Conservation (phyloP, 495 filamentous ascomycete species). For the Aspergillus olivimuriae region DNA sequence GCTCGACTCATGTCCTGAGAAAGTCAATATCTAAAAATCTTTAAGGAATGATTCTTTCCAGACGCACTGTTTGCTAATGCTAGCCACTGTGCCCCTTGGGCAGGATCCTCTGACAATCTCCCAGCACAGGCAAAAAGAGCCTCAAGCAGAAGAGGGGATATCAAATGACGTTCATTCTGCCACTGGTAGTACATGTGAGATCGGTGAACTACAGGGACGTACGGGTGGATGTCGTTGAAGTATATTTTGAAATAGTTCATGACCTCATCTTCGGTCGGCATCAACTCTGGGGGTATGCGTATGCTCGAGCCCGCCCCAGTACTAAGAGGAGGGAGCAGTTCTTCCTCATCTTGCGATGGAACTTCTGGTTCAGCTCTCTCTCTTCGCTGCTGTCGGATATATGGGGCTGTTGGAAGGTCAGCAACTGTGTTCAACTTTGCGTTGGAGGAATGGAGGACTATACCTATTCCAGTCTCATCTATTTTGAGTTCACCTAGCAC, state of each 20-base stretch:
- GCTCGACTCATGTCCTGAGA: conserved; percentile 80
- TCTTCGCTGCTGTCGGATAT: conserved; percentile 72
- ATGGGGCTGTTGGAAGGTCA: conserved; percentile 57
- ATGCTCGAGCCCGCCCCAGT: conserved; percentile 67
- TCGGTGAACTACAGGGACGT: conserved; percentile 89
- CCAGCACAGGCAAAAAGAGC: conserved; percentile 93
- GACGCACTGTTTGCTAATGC: conserved; percentile 81
- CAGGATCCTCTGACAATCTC: conserved; percentile 72
- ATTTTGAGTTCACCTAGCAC: conserved; percentile 82
- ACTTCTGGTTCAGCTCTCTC: conserved; percentile 58
- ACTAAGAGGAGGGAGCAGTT: conserved; percentile 60
- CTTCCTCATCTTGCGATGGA: conserved; percentile 71
- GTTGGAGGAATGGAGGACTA: conserved; percentile 1
- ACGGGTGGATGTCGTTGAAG: conserved; percentile 89
- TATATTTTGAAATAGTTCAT: conserved; percentile 88
- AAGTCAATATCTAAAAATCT: no score
- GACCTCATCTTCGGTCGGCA: conserved; percentile 82
- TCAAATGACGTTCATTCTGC: conserved; percentile 74
- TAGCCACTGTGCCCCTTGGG: conserved; percentile 88
- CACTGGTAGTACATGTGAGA: conserved; percentile 85
- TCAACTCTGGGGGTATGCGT: conserved; percentile 86
- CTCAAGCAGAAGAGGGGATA: conserved; percentile 89
- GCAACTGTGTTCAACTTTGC: conserved; percentile 1
- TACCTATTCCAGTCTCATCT: conserved; percentile 83
- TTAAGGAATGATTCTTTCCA: no score